phyloP scores from a whole-genome alignment of 2,329 filamentous ascomycete species.

The Dactylonectria estremocensis region DNA sequence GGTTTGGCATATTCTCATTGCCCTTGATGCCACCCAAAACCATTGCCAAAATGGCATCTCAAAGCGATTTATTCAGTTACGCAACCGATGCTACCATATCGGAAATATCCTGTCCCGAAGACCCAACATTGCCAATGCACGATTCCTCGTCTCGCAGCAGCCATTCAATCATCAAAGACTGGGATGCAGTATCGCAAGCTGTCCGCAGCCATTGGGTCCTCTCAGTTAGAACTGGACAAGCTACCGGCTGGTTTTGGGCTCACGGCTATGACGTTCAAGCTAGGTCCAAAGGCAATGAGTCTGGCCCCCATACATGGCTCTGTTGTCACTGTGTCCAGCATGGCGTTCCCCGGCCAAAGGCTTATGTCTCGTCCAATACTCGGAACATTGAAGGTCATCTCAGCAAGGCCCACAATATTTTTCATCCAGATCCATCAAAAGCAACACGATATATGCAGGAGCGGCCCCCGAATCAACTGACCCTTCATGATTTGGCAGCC shows the following conservation, averaged over 20 bases:
- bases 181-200: background rate
- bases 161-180: slow-evolving; percentile 4
- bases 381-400: slow-evolving; percentile 3
- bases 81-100: background rate
- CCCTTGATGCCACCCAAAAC: background rate
- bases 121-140: background rate
- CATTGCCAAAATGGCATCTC: background rate
- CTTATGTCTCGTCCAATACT: background rate
- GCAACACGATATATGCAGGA: background rate
- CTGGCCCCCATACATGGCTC: background rate
- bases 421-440: background rate
- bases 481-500: background rate
- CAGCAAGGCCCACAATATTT: background rate
- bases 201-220: background rate
- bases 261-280: slow-evolving; percentile 1
- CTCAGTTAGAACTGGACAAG: background rate
- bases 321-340: slow-evolving; percentile 6
- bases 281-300: slow-evolving; percentile 1
- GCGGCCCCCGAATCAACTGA: background rate
- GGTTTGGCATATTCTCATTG: background rate
- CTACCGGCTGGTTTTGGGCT: slow-evolving; percentile 4
- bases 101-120: background rate
- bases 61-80: background rate
- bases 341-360: background rate
- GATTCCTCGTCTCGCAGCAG: background rate